Conservation (phyloP, 192 early-diverging fungal species). For the Dimargaris xerosporica region DNA sequence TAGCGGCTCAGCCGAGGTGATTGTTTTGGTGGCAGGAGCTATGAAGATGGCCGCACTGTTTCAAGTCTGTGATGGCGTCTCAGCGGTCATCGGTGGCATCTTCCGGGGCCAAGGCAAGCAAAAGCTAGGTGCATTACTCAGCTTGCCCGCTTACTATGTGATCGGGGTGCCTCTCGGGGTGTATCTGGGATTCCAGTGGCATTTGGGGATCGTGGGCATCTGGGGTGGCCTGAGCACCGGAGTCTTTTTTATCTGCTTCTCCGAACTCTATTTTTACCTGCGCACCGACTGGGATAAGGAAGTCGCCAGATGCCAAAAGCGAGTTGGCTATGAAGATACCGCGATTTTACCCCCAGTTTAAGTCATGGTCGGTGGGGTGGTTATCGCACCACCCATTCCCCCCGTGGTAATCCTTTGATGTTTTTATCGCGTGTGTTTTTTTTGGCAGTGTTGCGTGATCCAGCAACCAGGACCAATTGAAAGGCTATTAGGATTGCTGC, state of each 20-base stretch:
- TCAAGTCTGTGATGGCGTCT: constrained; percentile 35
- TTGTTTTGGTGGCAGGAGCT: constrained; percentile 17
- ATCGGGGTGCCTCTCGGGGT: constrained; percentile 31
- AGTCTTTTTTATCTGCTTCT: constrained; percentile 15
- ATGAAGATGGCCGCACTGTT: constrained; percentile 19
- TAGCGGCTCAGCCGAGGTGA: constrained; percentile 18
- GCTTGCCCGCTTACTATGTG: constrained; percentile 28
- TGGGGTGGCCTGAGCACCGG: constrained; percentile 43
- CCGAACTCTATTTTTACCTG: constrained; percentile 18
- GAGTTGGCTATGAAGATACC: constrained; percentile 10
- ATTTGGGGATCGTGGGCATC: constrained; percentile 41
- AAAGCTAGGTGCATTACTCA: constrained; percentile 29
- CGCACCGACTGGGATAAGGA: constrained; percentile 25
- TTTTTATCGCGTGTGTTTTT: no score
- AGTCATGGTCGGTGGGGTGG: no score
- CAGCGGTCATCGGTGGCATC: constrained; percentile 39
- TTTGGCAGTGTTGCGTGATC: no score
- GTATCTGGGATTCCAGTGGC: constrained; percentile 31
- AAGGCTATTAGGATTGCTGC: no score
- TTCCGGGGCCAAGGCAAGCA: constrained; percentile 36
- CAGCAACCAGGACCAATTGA: no score
- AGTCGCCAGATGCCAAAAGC: constrained; percentile 21
- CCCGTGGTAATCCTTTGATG: no score
- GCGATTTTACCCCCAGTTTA: not conserved
- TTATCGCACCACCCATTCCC: no score